Conservation (phyloP, 768 basidiomycete species). For the Russula compacta region DNA sequence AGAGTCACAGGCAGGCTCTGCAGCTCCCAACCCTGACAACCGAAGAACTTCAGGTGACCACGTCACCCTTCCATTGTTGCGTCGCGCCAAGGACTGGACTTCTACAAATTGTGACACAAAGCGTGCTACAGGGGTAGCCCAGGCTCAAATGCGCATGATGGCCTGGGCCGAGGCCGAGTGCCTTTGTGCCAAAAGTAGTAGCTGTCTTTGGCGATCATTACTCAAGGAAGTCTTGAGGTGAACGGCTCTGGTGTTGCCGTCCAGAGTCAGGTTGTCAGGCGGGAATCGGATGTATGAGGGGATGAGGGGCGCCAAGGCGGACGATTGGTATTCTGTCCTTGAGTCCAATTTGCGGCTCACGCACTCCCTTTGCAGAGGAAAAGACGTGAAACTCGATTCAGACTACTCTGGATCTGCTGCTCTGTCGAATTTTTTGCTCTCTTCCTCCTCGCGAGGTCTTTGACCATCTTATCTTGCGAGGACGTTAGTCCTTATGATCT, state of each 20-base stretch:
- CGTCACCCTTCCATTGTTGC: background rate
- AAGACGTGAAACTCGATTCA: constrained; percentile 52
- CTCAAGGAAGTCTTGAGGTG: background rate
- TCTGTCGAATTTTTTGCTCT: constrained; percentile 26
- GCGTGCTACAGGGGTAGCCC: too few species aligned
- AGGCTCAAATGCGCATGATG: background rate
- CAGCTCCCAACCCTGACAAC: background rate
- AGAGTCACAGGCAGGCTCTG: constrained; percentile 5
- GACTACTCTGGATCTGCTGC: constrained; percentile 60
- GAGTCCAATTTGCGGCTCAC: constrained; percentile 62
- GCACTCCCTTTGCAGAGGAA: constrained; percentile 13
- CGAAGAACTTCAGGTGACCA: background rate
- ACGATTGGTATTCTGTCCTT: constrained; percentile 34
- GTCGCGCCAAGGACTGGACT: too few species aligned
- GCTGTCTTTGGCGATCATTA: background rate
- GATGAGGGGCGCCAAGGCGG: constrained; percentile 12
- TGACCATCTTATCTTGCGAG: too few species aligned
- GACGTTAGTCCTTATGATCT: too few species aligned
- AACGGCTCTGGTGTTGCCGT: background rate
- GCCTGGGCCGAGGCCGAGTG: background rate
- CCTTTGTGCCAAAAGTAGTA: background rate
- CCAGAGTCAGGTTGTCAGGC: background rate
- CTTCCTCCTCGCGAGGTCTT: constrained; percentile 24
- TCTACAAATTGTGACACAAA: background rate
- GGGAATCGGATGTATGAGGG: constrained; percentile 19